phyloP scores from a whole-genome alignment of 768 basidiomycete species.

The Coprinopsis strossmayeri region DNA sequence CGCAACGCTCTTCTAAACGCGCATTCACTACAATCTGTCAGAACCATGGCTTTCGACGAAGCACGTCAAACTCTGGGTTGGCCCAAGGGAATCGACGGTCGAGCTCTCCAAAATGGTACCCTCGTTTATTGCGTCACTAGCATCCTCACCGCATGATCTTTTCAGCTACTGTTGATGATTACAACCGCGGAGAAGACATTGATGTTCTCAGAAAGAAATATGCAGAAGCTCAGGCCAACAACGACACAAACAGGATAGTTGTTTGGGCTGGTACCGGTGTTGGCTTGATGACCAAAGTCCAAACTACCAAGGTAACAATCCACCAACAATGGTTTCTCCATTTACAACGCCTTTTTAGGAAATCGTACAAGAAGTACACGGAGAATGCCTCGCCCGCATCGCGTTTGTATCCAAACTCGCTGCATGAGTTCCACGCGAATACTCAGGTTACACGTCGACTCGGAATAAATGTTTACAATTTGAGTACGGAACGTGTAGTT shows the following conservation, averaged over 20 bases:
- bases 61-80: constrained; percentile 50
- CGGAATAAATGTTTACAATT: too few relatives aligned
- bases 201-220: constrained; percentile 37
- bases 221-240: constrained; percentile 34
- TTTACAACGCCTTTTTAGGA: constrained; percentile 30
- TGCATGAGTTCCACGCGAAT: too few relatives aligned
- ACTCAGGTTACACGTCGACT: too few relatives aligned
- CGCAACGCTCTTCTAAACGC: constrained; percentile 47
- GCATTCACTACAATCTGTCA: constrained; percentile 37
- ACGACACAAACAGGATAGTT: constrained; percentile 45
- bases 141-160: constrained; percentile 10
- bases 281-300: constrained; percentile 40
- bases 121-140: constrained; percentile 3
- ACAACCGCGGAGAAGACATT: constrained; percentile 41
- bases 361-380: constrained; percentile 45
- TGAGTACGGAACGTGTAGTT: too few relatives aligned
- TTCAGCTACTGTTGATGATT: constrained; percentile 51
- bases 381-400: constrained; percentile 35
- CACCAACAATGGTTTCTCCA: constrained; percentile 2
- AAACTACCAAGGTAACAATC: constrained; percentile 30
- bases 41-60: constrained; percentile 60
- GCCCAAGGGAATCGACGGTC: constrained; percentile 57
- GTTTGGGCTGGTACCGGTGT: constrained; percentile 70
- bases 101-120: constrained; percentile 48
- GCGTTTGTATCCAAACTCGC: background rate